Evolutionary conservation across 2,329 filamentous ascomycete genomes (phyloP), one percentile per base, ranked within the genome.

Genomic region (Ophiostoma triangulosporum): DNA sequence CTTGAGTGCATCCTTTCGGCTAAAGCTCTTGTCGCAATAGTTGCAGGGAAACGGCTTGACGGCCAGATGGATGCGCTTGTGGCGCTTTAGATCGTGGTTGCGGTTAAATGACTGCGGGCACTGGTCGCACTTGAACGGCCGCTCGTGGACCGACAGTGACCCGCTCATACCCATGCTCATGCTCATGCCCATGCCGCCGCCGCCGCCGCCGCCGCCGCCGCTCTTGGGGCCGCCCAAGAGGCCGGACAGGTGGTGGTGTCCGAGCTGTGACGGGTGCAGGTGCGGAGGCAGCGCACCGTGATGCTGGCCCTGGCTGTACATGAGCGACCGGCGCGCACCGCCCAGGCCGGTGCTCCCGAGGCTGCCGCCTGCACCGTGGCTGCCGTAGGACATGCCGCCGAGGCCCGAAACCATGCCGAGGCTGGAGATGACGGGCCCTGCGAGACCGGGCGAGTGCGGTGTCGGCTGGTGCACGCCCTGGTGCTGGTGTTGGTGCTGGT

Each of bases 1-100:
- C 86, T 97, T 97, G 29, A 98, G 73, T 9, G 93, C 93, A 68
- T 97, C 93, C 66, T 97, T 97, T 56, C 93, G 78, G 3, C 90
- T 96, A 64, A 98, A 98, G 65, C 87, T 93, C 77, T 97, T 97
- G 57, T 95, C 89, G 65, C 93, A 98, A 63, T 85, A 84, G 6
- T 74, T 80, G 66, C 93, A 98, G 0, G 90, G 90, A 66, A 91
- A 97, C 0, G 93, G 93, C 73, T 98, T 98, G 38, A 97, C 88
- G 0, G 89, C 87, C 55, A 97, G 70, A 68, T 98, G 93, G 56
- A 97, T 97, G 50, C 89, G 75, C 73, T 95, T 95, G 67, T 98
- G 93, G 51, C 93, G 79, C 70, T 98, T 98, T 61, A 97, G 69
- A 64, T 97, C 93, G 64, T 97, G 93, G 60, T 97, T 97, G 4